Conservation (phyloP, 805 yeast species). For the Myxozyma sirexii region DNA sequence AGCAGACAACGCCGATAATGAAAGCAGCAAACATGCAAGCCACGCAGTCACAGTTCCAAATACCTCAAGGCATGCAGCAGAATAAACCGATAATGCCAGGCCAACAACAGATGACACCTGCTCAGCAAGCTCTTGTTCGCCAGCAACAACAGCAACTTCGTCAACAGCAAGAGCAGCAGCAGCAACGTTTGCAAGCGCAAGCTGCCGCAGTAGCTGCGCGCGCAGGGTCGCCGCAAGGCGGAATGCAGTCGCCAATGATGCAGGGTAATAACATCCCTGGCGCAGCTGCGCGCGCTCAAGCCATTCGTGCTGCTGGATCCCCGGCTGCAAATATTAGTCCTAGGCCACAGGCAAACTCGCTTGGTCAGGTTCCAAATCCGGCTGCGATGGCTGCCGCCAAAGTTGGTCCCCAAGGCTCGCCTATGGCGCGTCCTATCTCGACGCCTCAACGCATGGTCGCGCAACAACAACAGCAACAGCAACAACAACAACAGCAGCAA, state of each 20-base stretch:
- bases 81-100: conserved; percentile 1
- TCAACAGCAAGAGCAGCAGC: conserved; percentile 25
- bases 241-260: conserved; percentile 12
- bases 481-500: neutral
- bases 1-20: conserved; percentile 26
- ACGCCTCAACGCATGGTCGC: conserved; percentile 29
- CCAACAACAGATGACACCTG: conserved; percentile 19
- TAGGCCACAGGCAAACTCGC: conserved; percentile 11
- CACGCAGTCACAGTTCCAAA: conserved; percentile 14
- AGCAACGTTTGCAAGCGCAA: conserved; percentile 30
- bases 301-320: conserved; percentile 14
- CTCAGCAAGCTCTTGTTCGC: conserved; percentile 27
- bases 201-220: conserved; percentile 18
- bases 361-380: conserved; percentile 10
- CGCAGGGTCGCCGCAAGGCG: conserved; percentile 29
- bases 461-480: conserved; percentile 24
- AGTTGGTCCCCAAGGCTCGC: conserved; percentile 16
- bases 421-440: conserved; percentile 9
- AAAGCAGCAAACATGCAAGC: conserved; percentile 18
- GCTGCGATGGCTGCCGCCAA: conserved; percentile 11
- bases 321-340: conserved; percentile 18
- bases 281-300: conserved; percentile 16
- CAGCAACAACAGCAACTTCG: conserved; percentile 32
- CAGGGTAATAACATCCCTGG: conserved; percentile 9
- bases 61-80: conserved; percentile 13